phyloP scores from a whole-genome alignment of 192 early-diverging fungal genomes.

The Backusella morwellensis region DNA sequence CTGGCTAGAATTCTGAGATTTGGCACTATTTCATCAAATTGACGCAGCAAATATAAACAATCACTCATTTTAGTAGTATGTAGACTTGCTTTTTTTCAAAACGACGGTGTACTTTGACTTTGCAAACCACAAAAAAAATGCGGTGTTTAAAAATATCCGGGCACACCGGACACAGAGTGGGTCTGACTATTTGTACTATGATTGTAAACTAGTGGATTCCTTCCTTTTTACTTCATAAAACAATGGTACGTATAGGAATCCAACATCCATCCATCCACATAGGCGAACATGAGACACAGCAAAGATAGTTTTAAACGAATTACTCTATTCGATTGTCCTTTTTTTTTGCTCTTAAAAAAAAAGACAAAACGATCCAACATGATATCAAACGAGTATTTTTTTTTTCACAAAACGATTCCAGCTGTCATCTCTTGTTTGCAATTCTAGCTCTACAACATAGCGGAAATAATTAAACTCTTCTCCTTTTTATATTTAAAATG shows the following conservation, averaged over 20 bases:
- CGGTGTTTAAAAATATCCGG: neutral
- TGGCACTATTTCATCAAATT: too few species aligned
- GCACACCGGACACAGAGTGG: neutral
- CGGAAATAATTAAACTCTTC: neutral
- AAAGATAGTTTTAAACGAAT: neutral
- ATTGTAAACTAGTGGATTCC: neutral
- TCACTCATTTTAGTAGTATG: too few species aligned
- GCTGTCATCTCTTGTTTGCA: constrained; percentile 1
- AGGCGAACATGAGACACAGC: neutral
- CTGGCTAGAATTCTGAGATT: too few species aligned
- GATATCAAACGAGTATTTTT: neutral
- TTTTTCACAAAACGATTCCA: neutral
- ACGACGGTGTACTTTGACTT: neutral
- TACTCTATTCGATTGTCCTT: neutral
- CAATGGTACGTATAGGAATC: neutral
- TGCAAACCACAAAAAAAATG: neutral
- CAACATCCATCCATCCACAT: constrained; percentile 2
- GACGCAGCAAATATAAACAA: too few species aligned
- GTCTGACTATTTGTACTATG: constrained; percentile 5
- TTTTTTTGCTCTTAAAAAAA: neutral
- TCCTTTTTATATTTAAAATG: neutral
- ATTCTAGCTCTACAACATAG: neutral
- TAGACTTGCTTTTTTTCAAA: too few species aligned
- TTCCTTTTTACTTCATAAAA: constrained; percentile 5
- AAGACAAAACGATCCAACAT: neutral